These are phyloP conservation scores for Geotrichum aggregatum DNA, from an alignment of 1,139 yeast species.

Conservation along the genomic window DNA sequence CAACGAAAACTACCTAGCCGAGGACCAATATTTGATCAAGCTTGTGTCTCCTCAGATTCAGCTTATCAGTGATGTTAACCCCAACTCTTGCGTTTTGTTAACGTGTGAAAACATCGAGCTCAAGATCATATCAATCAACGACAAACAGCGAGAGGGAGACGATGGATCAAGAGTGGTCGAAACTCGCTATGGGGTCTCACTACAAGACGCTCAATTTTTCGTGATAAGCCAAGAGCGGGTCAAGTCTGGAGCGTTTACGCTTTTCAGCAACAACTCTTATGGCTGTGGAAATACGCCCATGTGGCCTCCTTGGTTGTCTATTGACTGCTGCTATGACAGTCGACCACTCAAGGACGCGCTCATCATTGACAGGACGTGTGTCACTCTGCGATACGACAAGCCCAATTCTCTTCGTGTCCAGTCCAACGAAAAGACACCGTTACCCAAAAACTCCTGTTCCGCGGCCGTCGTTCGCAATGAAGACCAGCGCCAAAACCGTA, in stretches of 20 bases:
- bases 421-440: conserved; percentile 15
- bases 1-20: conserved; percentile 42
- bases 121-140: conserved; percentile 57
- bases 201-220: conserved; percentile 68
- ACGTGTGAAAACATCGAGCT: conserved; percentile 70
- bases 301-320: conserved; percentile 82
- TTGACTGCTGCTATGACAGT: conserved; percentile 73
- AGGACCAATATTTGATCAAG: conserved; percentile 64
- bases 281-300: conserved; percentile 39
- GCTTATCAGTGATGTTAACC: conserved; percentile 60
- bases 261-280: conserved; percentile 41
- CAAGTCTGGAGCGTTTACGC: conserved; percentile 42
- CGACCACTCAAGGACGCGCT: conserved; percentile 52
- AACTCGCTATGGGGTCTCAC: conserved; percentile 62
- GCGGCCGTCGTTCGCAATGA: conserved; percentile 34
- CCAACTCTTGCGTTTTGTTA: conserved; percentile 61
- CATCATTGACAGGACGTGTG: conserved; percentile 60
- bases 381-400: conserved; percentile 56
- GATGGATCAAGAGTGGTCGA: conserved; percentile 56
- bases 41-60: conserved; percentile 85
- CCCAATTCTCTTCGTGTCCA: conserved; percentile 61
- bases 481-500: conserved; percentile 41
- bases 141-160: conserved; percentile 46
- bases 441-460: conserved; percentile 17
- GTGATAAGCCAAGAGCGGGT: conserved; percentile 53